Percentiles rank a stretch among this genome's conserved stretches.
Conservation (phyloP, 768 basidiomycete genomes). For the Exidia glandulosa region DNA sequence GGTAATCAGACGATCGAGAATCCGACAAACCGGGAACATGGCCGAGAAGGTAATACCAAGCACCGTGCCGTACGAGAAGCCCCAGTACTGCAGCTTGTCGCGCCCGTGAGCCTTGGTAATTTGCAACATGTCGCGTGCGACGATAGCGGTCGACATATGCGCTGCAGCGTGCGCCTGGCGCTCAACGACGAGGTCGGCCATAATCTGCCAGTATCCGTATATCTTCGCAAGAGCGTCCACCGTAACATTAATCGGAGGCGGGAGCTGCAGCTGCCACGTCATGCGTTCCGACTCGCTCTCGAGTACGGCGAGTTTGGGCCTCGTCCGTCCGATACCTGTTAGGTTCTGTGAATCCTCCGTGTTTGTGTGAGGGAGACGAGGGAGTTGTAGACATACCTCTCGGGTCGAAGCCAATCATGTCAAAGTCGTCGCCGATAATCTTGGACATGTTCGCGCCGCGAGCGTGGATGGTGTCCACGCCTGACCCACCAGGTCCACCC, state of each 20-base stretch:
- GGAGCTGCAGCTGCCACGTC: not conserved
- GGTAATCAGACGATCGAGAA: not conserved
- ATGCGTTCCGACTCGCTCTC: slow-evolving; percentile 4
- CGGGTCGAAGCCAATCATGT: slow-evolving; percentile 15
- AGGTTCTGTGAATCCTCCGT: not conserved
- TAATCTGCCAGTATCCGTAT: not conserved
- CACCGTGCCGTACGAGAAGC: slow-evolving; percentile 12
- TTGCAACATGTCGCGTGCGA: slow-evolving; percentile 26
- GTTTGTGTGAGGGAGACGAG: not conserved
- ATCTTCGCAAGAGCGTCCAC: not conserved
- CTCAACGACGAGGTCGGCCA: not conserved
- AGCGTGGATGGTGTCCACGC: slow-evolving; percentile 4
- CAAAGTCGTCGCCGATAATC: slow-evolving; percentile 12
- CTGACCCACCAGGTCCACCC: slow-evolving; percentile 13
- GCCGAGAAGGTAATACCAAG: not conserved
- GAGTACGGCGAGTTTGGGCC: slow-evolving; percentile 8
- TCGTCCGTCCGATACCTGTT: slow-evolving; percentile 9
- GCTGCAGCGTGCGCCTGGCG: not conserved
- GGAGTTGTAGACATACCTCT: slow-evolving; percentile 8
- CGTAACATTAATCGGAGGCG: not conserved
- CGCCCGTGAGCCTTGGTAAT: slow-evolving; percentile 23
- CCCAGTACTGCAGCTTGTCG: slow-evolving; percentile 26
- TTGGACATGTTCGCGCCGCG: not conserved
- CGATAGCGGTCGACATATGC: slow-evolving; percentile 27
- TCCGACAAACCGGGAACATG: not conserved